A percentile compares a stretch with the other conserved stretches of the same genome.
phyloP scores from a whole-genome alignment of 1,139 yeast genomes.

The Blastobotrys persicus region DNA sequence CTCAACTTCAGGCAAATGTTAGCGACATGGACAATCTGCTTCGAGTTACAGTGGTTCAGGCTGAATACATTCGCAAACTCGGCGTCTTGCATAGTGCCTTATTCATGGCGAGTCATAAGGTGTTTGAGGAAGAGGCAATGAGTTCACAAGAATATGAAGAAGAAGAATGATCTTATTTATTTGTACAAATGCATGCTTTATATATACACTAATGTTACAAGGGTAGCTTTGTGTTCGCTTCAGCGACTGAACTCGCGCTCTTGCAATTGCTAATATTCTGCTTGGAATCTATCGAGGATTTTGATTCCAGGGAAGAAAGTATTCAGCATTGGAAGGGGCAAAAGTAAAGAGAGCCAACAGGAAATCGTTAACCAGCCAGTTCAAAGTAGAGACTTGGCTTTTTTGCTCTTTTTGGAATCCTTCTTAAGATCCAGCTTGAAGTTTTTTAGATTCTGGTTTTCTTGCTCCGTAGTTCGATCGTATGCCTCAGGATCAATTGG shows the following conservation, averaged over 20 bases:
- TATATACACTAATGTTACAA: no score
- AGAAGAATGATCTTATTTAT: constrained; percentile 12
- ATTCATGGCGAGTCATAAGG: constrained; percentile 63
- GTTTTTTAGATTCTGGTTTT: constrained; percentile 24
- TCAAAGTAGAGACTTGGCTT: neutral
- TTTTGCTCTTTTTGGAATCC: constrained; percentile 19
- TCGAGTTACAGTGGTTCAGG: constrained; percentile 55
- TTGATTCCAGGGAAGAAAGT: no score
- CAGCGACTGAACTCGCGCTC: no score
- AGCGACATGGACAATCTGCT: constrained; percentile 56
- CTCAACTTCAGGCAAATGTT: constrained; percentile 59
- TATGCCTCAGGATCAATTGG: constrained; percentile 31
- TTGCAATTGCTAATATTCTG: no score
- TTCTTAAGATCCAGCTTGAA: constrained; percentile 29
- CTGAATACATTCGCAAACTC: constrained; percentile 52
- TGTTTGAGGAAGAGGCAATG: constrained; percentile 51
- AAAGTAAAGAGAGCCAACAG: no score
- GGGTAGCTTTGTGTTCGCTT: no score
- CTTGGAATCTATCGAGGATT: no score
- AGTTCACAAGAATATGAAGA: constrained; percentile 19
- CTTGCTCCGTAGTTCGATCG: constrained; percentile 24
- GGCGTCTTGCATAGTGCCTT: constrained; percentile 63
- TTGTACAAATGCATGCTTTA: neutral
- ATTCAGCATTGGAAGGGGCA: no score
- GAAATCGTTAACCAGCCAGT: neutral